phyloP scores from a whole-genome alignment of 2,329 filamentous ascomycete species.

The Microdochium paspali region DNA sequence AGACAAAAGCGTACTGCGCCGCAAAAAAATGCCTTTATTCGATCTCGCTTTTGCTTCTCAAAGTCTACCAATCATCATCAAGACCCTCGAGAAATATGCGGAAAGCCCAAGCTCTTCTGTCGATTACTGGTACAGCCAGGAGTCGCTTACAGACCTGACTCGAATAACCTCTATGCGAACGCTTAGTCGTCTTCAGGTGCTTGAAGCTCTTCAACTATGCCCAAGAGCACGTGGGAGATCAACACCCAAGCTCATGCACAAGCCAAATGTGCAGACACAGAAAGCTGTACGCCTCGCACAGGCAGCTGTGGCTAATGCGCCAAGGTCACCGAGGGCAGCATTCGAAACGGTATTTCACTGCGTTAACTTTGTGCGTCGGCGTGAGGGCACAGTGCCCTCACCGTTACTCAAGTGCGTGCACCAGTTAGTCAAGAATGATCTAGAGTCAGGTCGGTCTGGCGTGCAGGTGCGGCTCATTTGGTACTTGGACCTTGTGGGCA shows the following conservation, averaged over 20 bases:
- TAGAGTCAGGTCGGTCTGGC: background rate
- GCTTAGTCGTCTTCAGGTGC: background rate
- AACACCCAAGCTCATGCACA: background rate
- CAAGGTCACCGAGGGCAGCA: background rate
- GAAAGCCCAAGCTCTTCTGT: slow-evolving; percentile 3
- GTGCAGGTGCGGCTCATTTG: background rate
- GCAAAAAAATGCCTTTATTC: background rate
- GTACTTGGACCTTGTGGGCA: background rate
- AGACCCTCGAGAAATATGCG: slow-evolving; percentile 6
- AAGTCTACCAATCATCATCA: background rate
- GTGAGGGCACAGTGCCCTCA: background rate
- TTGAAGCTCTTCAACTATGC: background rate
- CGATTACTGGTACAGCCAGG: background rate
- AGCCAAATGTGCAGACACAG: background rate
- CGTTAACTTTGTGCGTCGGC: background rate
- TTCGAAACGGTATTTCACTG: background rate
- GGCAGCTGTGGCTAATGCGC: background rate
- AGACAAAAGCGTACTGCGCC: background rate
- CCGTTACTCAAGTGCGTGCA: background rate
- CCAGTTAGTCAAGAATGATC: background rate
- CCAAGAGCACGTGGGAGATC: background rate
- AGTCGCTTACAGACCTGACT: background rate
- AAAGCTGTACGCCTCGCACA: background rate
- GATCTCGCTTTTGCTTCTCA: background rate
- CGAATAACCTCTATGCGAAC: background rate